Conservation (phyloP, 2,329 filamentous ascomycete species). For the Gnomoniopsis sp. region DNA sequence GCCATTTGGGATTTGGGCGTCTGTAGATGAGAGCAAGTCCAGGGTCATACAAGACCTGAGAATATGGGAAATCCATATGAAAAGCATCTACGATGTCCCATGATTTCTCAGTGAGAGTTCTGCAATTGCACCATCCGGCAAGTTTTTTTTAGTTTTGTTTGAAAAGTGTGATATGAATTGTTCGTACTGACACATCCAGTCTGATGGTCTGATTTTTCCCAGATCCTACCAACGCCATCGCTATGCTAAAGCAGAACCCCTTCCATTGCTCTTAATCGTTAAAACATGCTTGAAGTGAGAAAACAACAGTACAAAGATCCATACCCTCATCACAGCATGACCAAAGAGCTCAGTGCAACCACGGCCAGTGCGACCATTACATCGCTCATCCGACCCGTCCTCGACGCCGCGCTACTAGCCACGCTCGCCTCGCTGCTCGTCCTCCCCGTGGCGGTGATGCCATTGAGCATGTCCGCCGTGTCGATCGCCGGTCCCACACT, state of each 20-base stretch:
- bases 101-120: too few relatives aligned
- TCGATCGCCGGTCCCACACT: conserved; percentile 67
- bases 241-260: conserved; percentile 21
- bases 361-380: conserved; percentile 36
- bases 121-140: neutral
- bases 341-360: conserved; percentile 39
- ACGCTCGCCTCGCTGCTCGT: conserved; percentile 17
- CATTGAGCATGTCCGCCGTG: conserved; percentile 67
- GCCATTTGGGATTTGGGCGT: too few relatives aligned
- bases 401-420: conserved; percentile 17
- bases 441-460: conserved; percentile 32
- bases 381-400: conserved; percentile 2
- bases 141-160: neutral
- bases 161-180: neutral
- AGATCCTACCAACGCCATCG: conserved; percentile 24
- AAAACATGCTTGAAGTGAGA: neutral
- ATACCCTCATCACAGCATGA: conserved; percentile 26
- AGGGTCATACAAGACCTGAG: too few relatives aligned
- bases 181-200: neutral
- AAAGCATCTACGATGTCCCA: too few relatives aligned
- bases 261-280: neutral
- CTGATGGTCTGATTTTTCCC: neutral
- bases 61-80: too few relatives aligned
- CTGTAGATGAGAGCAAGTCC: too few relatives aligned
- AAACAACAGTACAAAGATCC: neutral